Percentiles rank a stretch among this genome's conserved stretches.
phyloP scores from a whole-genome alignment of 1,284 basidiomycete genomes.

The Phellopilus nigrolimitatus region DNA sequence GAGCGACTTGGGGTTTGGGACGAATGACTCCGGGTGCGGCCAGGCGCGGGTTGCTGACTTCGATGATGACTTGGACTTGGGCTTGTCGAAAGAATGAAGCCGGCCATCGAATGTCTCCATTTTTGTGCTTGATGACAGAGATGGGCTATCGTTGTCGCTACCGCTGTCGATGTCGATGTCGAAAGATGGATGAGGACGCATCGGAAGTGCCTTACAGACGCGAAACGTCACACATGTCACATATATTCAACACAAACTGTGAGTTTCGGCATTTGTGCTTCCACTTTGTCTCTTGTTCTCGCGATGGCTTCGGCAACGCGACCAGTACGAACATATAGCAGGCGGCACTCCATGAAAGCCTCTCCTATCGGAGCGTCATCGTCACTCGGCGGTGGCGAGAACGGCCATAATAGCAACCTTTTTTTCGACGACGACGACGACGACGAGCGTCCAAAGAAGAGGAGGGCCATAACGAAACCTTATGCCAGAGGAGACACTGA shows the following conservation, averaged over 20 bases:
- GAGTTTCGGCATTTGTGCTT: too few species aligned
- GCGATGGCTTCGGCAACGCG: conserved; percentile 7
- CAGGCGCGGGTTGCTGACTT: conserved; percentile 49
- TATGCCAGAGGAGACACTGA: not conserved
- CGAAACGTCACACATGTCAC: too few species aligned
- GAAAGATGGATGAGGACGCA: too few species aligned
- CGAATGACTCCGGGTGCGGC: conserved; percentile 57
- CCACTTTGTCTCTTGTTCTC: not conserved
- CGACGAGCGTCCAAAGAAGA: conserved; percentile 9
- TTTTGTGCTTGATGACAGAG: not conserved
- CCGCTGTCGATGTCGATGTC: not conserved
- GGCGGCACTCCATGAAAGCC: conserved; percentile 6
- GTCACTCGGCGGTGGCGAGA: not conserved
- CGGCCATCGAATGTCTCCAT: conserved; percentile 17
- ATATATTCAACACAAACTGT: too few species aligned
- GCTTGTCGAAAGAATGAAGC: conserved; percentile 50
- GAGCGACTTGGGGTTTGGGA: conserved; percentile 63
- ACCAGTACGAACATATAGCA: conserved; percentile 13
- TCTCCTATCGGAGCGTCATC: not conserved
- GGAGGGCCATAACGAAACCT: not conserved
- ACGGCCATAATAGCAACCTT: not conserved
- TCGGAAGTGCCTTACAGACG: too few species aligned
- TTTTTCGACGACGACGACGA: conserved; percentile 1
- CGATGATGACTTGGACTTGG: conserved; percentile 37
- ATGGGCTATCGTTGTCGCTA: too few species aligned